phyloP scores from a whole-genome alignment of 108 stramenopile genomes.

The Ochromonas danica region DNA sequence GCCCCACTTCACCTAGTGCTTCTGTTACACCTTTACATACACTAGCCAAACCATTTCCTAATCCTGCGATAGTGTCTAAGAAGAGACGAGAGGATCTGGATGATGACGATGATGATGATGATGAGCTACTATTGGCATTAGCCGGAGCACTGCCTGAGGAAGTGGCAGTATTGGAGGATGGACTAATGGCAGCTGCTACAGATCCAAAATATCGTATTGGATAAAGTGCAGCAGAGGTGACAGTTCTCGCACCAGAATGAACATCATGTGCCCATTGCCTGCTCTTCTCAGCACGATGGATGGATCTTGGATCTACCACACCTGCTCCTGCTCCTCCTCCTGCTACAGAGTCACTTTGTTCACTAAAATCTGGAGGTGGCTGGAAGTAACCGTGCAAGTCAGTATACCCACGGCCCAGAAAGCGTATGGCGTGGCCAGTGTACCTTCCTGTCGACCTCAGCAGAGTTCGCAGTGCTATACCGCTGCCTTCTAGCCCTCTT shows the following conservation, averaged over 20 bases:
- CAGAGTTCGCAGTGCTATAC: background rate
- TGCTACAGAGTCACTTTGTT: background rate
- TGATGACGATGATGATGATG: background rate
- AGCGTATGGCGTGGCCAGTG: conserved; percentile 19
- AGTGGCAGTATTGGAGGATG: background rate
- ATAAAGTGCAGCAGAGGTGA: background rate
- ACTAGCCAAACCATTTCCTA: conserved; percentile 11
- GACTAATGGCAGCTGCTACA: background rate
- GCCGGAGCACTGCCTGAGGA: background rate
- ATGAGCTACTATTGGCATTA: background rate
- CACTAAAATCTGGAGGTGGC: background rate
- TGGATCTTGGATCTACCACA: background rate
- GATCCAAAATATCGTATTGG: background rate
- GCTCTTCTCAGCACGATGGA: background rate
- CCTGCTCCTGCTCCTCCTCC: no score
- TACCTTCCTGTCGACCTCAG: background rate
- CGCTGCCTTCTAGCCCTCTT: background rate
- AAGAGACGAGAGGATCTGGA: background rate
- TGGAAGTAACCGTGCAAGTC: background rate
- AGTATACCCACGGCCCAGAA: background rate
- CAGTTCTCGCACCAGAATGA: background rate
- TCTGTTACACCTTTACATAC: conserved; percentile 31
- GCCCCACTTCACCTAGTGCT: conserved; percentile 20
- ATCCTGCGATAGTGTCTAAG: conserved; percentile 22
- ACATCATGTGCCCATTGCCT: background rate